Evolutionary conservation across 495 filamentous ascomycete species (phyloP), one percentile per base, ranked within the genome.

Genomic region (Hypoxylon rickii): DNA sequence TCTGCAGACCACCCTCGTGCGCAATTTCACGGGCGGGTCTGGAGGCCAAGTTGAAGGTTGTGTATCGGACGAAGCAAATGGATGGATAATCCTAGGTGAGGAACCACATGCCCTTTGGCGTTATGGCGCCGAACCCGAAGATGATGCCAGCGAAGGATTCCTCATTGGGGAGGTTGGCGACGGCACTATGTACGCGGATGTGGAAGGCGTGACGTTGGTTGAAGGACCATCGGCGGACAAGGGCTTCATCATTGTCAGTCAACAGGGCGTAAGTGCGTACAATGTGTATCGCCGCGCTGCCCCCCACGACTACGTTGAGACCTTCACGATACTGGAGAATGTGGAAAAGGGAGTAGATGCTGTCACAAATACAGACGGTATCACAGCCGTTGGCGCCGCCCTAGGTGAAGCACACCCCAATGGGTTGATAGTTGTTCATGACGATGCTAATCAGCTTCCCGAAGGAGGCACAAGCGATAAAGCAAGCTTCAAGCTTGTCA

Each of bases 11-110:
- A 68, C 33, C 1, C 58, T 73, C 12, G 65, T 72, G 8, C 64
- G 69, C 17, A 65, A 49, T 22, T 74, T 73, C 32, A 61, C 48
- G 3, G 71, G 58, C 7, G 69, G 71, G 17, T 54, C 45, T n/a
- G 67, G 72, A 7, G 62, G 63, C 2, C 69, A 74, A 45, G 69
- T 70, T 8, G 71, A 73, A 34, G 72, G 71, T 6, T 74, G 69
- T 19, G 69, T 73, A 4, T 57, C 58, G 2, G 71, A 71, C 29
- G 64, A 73, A 22, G 61, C 67, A 16, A 74, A 70, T 41, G 67
- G 61, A 7, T 64, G 69, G 50, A 39, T 74, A 3, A 57, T 73
- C 24, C 57, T 71, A n/a, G 66, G 71, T 26, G 72, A 70, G 36
- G 71, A 73, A 49, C 65, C 59, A 4, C 64, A 51, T 22, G 69